Percentiles rank a stretch among this genome's conserved stretches.
phyloP scores from a whole-genome alignment of 129 eudicot genomes.

The Kitagawia praeruptora region DNA sequence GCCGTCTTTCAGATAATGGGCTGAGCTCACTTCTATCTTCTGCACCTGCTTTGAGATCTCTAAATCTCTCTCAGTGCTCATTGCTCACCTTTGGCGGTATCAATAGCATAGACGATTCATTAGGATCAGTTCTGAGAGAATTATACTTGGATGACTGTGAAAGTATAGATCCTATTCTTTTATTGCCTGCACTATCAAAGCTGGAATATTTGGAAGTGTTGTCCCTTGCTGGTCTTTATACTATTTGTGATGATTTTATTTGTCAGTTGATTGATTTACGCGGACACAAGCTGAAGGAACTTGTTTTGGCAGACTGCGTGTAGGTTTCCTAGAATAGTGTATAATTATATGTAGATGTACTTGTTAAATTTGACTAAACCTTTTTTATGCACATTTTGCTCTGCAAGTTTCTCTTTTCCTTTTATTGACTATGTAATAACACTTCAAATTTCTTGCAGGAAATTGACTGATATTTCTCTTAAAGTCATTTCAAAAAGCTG shows the following conservation, averaged over 20 bases:
- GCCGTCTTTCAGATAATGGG: conserved; percentile 88
- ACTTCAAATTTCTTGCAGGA: conserved; percentile 34
- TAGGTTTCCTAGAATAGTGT: conserved; percentile 23
- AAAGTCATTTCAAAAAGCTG: conserved; percentile 60
- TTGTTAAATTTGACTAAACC: neutral
- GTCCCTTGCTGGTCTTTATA: conserved; percentile 49
- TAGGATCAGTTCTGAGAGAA: conserved; percentile 58
- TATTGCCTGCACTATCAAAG: conserved; percentile 57
- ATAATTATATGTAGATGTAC: neutral
- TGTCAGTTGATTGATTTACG: conserved; percentile 29
- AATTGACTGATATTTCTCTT: conserved; percentile 64
- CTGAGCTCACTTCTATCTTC: conserved; percentile 46
- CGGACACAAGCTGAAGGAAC: conserved; percentile 69
- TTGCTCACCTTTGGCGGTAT: conserved; percentile 65
- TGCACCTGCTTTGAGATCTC: conserved; percentile 65
- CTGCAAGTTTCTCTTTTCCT: neutral
- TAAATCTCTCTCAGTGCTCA: conserved; percentile 83
- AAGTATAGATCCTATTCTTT: conserved; percentile 47
- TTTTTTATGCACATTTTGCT: neutral
- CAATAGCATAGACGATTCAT: conserved; percentile 37
- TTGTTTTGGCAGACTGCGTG: conserved; percentile 70
- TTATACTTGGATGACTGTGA: conserved; percentile 71
- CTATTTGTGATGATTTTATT: conserved; percentile 64
- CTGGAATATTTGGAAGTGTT: conserved; percentile 58
- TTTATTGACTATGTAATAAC: neutral